A percentile compares a stretch with the other conserved stretches of the same genome.
Conservation (phyloP, 176 grass and related monocot genomes). For the Guadua angustifolia region DNA sequence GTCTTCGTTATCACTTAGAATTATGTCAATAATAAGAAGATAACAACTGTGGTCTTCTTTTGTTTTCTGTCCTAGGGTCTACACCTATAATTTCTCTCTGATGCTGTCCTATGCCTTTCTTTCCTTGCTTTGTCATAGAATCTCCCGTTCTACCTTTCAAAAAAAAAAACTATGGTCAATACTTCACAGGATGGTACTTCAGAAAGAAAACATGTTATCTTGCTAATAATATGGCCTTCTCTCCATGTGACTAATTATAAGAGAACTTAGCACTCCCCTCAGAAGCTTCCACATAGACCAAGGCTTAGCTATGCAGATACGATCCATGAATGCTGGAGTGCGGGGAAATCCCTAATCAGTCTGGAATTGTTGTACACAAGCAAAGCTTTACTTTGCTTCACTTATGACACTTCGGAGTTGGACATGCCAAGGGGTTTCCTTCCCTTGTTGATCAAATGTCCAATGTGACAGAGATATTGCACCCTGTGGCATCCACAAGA, state of each 20-base stretch:
- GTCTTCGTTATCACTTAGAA: conserved; percentile 19
- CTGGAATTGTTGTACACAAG: conserved; percentile 45
- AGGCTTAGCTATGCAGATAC: background rate
- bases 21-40: background rate
- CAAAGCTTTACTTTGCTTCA: conserved; percentile 44
- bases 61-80: too few relatives aligned
- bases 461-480: conserved; percentile 47
- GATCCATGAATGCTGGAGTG: conserved; percentile 25
- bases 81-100: too few relatives aligned
- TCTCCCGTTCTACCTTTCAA: too few relatives aligned
- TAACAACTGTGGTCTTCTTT: too few relatives aligned
- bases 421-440: conserved; percentile 39
- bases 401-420: conserved; percentile 33
- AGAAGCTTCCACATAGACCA: conserved; percentile 3
- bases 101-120: too few relatives aligned
- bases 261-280: background rate
- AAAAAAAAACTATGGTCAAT: background rate
- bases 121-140: too few relatives aligned
- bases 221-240: conserved; percentile 21
- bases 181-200: background rate
- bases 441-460: conserved; percentile 46
- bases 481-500: conserved; percentile 27
- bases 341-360: background rate
- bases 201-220: background rate
- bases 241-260: conserved; percentile 20